A percentile compares a stretch with the other conserved stretches of the same genome.
Conservation (phyloP, 2,329 filamentous ascomycete genomes). For the Xylaria sp. region DNA sequence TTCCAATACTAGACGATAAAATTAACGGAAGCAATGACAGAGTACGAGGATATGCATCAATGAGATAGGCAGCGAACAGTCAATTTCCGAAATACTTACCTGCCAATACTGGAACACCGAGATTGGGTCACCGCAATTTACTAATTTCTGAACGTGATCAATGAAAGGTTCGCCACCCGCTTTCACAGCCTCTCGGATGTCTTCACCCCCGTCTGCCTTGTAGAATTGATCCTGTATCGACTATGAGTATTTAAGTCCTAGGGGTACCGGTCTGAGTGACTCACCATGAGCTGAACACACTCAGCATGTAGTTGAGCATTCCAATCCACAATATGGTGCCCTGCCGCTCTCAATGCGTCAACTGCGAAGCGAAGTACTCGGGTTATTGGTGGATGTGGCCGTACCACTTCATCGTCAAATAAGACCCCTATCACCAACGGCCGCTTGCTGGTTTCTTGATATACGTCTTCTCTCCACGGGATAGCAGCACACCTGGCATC, state of each 20-base stretch:
- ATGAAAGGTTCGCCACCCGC: conserved; percentile 69
- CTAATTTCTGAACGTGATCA: conserved; percentile 66
- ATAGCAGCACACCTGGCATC: conserved; percentile 66
- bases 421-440: conserved; percentile 58
- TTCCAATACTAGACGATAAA: too few species aligned
- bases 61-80: background rate
- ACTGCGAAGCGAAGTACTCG: conserved; percentile 56
- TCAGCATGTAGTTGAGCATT: conserved; percentile 61
- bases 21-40: background rate
- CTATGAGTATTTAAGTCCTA: conserved; percentile 31
- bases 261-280: conserved; percentile 24
- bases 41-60: background rate
- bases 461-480: conserved; percentile 62
- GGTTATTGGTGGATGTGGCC: conserved; percentile 63
- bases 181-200: conserved; percentile 65
- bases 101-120: conserved; percentile 76
- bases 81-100: background rate
- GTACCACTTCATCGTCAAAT: conserved; percentile 62
- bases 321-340: conserved; percentile 67
- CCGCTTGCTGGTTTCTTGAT: conserved; percentile 53
- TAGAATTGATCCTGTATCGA: conserved; percentile 66
- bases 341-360: conserved; percentile 55
- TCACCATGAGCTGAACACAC: conserved; percentile 66
- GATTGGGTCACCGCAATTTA: conserved; percentile 64
- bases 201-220: conserved; percentile 71